Evolutionary conservation across 805 yeast species (phyloP), one percentile per base, ranked within the genome.

Genomic region (Yarrowia phangngaensis): DNA sequence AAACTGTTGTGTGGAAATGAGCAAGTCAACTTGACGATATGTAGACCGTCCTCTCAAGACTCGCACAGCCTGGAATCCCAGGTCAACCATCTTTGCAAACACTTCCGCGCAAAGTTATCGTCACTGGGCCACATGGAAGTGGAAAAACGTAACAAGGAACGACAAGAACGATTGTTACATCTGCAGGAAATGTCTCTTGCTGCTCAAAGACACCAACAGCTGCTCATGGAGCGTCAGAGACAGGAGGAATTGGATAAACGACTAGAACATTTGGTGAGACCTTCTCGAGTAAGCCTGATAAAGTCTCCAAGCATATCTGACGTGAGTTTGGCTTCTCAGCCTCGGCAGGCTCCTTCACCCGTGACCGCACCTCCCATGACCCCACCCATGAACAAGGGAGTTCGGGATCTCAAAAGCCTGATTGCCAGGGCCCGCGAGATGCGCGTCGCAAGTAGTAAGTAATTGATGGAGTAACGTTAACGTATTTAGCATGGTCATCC

Each of bases 241-340:
- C 45, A 38, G 45, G 45, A 38, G 24, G 45, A 38, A 11, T 17
- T 38, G 32, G 32, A 38, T 19, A 26, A 32, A 19, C 32, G 45
- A 3, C 13, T 38, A 3, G 32, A 32, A 5, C 24, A 26, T 11
- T 19, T 38, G 17, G 24, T 38, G 8, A 29, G 32, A 4, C 13
- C 24, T 12, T 35, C 43, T 12, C 30, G 43, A 4, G 23, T 30
- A 2, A 35, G 30, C n/a, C 8, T 35, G 11, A 29, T n/a, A n/a
- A n/a, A n/a, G n/a, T n/a, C n/a, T 22, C 24, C 24, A 22, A 22
- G 9, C 9, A 22, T 26, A 12, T 17, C 24, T 1, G 45, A 38
- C 8, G 32, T 26, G 9, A 38, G 32, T 24, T 19, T 27, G 32
- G 12, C 31, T 13, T 26, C 32, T 26, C 45, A 38, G 24, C 7